These are phyloP conservation scores for Podochytrium sp. DNA, from an alignment of 192 early-diverging fungal genomes.

Conservation along the genomic window DNA sequence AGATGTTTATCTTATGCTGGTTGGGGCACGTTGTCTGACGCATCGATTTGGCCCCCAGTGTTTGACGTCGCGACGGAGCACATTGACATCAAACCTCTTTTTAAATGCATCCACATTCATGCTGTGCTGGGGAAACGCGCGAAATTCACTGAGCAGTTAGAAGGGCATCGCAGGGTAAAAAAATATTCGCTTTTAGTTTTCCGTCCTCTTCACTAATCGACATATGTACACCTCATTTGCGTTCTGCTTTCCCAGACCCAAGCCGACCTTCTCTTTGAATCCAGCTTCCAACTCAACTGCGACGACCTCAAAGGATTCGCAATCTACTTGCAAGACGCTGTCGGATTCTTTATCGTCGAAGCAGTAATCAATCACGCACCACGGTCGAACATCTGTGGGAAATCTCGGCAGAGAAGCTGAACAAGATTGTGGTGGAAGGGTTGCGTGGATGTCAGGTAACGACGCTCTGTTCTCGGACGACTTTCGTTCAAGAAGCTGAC, in stretches of 20 bases:
- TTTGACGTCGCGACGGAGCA: constrained; percentile 69
- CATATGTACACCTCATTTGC: constrained; percentile 4
- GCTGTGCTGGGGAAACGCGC: constrained; percentile 86
- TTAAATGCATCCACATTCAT: constrained; percentile 95
- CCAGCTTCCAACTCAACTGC: constrained; percentile 70
- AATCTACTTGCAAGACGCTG: constrained; percentile 82
- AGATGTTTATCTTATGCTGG: not conserved
- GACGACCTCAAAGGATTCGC: constrained; percentile 71
- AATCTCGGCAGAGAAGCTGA: constrained; percentile 78
- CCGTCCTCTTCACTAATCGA: not conserved
- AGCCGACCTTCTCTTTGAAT: constrained; percentile 80
- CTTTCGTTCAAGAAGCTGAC: too few relatives aligned
- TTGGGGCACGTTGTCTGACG: not conserved
- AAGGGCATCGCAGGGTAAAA: constrained; percentile 81
- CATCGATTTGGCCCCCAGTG: too few relatives aligned
- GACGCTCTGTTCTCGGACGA: too few relatives aligned
- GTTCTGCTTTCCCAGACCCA: constrained; percentile 64
- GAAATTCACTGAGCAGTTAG: constrained; percentile 85
- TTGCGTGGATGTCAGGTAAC: constrained; percentile 69
- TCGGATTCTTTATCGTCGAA: constrained; percentile 97
- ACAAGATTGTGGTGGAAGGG: constrained; percentile 75
- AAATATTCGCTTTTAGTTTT: not conserved
- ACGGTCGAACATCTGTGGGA: constrained; percentile 92
- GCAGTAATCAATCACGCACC: constrained; percentile 77
- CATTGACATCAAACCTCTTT: constrained; percentile 93